Evolutionary conservation across 495 filamentous ascomycete genomes (phyloP).

Genomic region (Hypoxylon perforatum): DNA sequence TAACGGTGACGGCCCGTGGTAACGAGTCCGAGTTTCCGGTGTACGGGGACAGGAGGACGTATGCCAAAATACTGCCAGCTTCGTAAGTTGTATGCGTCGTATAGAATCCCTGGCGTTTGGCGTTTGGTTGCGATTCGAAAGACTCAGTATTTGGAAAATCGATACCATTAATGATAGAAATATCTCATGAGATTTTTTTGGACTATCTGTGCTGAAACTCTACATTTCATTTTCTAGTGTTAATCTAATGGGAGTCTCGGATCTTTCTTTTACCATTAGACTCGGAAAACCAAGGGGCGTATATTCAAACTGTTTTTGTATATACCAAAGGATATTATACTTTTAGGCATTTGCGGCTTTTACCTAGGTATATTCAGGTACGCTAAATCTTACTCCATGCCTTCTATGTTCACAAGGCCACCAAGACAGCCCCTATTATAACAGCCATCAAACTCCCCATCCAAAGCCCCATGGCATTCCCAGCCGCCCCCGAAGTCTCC

Average conservation of each 20-base stretch:
- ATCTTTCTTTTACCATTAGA: no score
- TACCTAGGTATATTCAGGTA: neutral
- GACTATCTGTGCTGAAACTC: no score
- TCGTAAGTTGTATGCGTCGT: neutral
- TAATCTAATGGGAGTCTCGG: no score
- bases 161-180: neutral
- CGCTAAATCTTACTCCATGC: neutral
- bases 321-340: no score
- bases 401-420: neutral
- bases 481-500: neutral
- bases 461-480: neutral
- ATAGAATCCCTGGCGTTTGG: neutral
- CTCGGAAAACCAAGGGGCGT: no score
- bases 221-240: no score
- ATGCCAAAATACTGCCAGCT: neutral
- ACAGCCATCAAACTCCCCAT: neutral
- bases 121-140: neutral
- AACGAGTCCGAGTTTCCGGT: constrained; percentile 31
- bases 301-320: no score
- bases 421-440: neutral
- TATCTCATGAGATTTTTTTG: neutral
- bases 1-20: constrained; percentile 16
- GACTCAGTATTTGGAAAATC: neutral
- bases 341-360: no score
- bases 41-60: constrained; percentile 29